Conservation (phyloP, 1,139 yeast genomes). For the Sugiyamaella pinicola region DNA sequence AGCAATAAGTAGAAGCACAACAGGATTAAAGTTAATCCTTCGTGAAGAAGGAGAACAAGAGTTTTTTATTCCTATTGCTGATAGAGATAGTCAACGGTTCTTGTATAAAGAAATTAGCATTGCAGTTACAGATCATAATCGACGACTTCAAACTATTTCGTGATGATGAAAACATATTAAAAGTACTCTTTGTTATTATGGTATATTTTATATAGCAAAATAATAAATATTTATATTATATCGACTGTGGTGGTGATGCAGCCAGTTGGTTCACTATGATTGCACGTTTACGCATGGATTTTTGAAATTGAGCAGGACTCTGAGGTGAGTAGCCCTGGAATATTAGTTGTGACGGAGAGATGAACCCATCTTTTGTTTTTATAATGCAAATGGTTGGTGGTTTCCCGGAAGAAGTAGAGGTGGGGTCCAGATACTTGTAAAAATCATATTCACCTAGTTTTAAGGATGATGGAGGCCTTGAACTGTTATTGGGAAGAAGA, state of each 20-base stretch:
- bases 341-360: conserved; percentile 20
- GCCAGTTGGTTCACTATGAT: conserved; percentile 18
- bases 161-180: background rate
- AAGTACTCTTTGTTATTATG: background rate
- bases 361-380: conserved; percentile 23
- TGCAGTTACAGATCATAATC: conserved; percentile 79
- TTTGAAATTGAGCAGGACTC: conserved; percentile 23
- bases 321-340: conserved; percentile 27
- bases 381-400: conserved; percentile 18
- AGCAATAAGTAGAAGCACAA: conserved; percentile 72
- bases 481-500: background rate
- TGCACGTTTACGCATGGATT: conserved; percentile 24
- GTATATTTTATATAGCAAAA: conserved; percentile 1
- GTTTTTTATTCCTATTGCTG: conserved; percentile 78
- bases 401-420: conserved; percentile 2
- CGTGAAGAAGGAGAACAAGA: conserved; percentile 42
- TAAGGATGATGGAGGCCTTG: background rate
- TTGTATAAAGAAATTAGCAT: conserved; percentile 73
- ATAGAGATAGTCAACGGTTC: conserved; percentile 61
- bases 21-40: conserved; percentile 69
- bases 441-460: conserved; percentile 15
- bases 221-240: background rate
- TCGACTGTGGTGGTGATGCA: background rate
- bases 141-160: conserved; percentile 38
- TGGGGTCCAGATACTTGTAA: background rate